Percentiles rank a stretch among this genome's conserved stretches.
Evolutionary conservation across 2,329 filamentous ascomycete species (phyloP).

Genomic region (Ascochyta fabae): DNA sequence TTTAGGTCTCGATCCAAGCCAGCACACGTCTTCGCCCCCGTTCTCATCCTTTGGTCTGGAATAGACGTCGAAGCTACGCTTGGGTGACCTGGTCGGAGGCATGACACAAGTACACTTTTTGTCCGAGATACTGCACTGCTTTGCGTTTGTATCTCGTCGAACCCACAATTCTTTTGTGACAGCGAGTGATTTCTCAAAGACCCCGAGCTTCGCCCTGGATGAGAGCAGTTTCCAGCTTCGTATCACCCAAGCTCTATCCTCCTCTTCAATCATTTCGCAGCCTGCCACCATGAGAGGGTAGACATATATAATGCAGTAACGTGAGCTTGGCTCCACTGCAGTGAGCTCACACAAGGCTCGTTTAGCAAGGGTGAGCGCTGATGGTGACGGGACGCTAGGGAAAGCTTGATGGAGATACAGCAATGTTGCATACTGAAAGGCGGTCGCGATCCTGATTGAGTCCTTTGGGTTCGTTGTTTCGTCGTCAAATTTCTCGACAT

Average conservation of each 20-base stretch:
- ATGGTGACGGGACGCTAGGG: constrained; percentile 68
- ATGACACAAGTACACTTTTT: constrained; percentile 16
- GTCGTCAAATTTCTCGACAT: constrained; percentile 68
- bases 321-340: constrained; percentile 66
- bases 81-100: constrained; percentile 22
- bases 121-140: constrained; percentile 30
- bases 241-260: constrained; percentile 69
- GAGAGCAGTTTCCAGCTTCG: constrained; percentile 68
- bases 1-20: constrained; percentile 31
- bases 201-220: constrained; percentile 68
- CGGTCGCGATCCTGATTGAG: constrained; percentile 69
- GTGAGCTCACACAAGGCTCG: constrained; percentile 67
- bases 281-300: constrained; percentile 73
- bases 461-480: constrained; percentile 67
- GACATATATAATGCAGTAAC: constrained; percentile 72
- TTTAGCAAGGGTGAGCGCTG: constrained; percentile 65
- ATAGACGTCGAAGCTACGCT: constrained; percentile 30
- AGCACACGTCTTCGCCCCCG: constrained; percentile 29
- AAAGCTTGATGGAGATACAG: constrained; percentile 73
- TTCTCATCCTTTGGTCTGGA: constrained; percentile 16
- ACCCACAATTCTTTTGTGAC: constrained; percentile 72
- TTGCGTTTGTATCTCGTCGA: constrained; percentile 63
- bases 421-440: constrained; percentile 71
- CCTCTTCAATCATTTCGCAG: constrained; percentile 65
- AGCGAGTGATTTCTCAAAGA: constrained; percentile 69